Conservation (phyloP, 2,329 filamentous ascomycete genomes). For the Monosporascus sp. region DNA sequence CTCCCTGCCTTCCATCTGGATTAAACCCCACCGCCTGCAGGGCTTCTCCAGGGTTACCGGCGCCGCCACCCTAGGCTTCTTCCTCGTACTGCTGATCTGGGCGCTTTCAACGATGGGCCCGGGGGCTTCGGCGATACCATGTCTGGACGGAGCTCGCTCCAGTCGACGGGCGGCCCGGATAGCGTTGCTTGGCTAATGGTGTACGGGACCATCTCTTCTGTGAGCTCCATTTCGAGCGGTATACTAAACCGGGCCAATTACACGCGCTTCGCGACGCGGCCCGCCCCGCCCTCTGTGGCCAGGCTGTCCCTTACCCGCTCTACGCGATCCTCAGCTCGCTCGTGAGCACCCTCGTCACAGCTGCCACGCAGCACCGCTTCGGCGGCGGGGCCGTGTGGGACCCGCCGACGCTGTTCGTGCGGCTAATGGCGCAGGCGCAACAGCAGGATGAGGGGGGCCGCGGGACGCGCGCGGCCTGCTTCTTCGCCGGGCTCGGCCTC, state of each 20-base stretch:
- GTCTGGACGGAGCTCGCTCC: not conserved
- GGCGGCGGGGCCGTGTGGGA: constrained; percentile 8
- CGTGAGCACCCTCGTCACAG: constrained; percentile 10
- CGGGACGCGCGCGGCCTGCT: constrained; percentile 4
- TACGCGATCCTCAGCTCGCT: constrained; percentile 8
- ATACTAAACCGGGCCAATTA: constrained; percentile 7
- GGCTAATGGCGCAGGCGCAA: constrained; percentile 3
- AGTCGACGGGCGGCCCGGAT: constrained; percentile 2
- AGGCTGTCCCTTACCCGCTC: constrained; percentile 9
- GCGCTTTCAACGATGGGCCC: constrained; percentile 7
- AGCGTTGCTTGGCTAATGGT: constrained; percentile 7
- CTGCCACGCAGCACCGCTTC: constrained; percentile 4
- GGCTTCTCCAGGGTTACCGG: constrained; percentile 6
- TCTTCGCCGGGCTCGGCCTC: constrained; percentile 10
- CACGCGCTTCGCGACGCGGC: constrained; percentile 8
- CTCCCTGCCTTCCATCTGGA: constrained; percentile 10
- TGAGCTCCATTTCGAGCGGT: constrained; percentile 7
- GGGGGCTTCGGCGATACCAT: constrained; percentile 5
- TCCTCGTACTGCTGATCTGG: constrained; percentile 10
- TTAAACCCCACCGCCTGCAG: constrained; percentile 8
- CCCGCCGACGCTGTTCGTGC: constrained; percentile 6
- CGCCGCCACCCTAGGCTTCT: constrained; percentile 6
- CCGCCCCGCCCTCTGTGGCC: constrained; percentile 6
- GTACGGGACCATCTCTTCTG: constrained; percentile 8
- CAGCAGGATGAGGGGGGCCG: constrained; percentile 7